phyloP scores from a whole-genome alignment of 306 rosid genomes.

The Biancaea sappan region DNA sequence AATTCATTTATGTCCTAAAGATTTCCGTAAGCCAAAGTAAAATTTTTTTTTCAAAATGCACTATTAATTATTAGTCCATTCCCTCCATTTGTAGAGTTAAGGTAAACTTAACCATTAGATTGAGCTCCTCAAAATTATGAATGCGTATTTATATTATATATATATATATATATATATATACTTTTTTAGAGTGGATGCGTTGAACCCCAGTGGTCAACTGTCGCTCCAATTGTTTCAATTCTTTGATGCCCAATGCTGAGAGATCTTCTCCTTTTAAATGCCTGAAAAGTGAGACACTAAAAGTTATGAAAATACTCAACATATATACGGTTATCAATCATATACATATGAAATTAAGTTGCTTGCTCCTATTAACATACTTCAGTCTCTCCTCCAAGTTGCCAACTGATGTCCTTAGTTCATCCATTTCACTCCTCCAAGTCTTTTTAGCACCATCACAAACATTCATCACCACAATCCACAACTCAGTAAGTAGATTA shows the following conservation, averaged over 20 bases:
- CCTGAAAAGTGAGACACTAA: not conserved
- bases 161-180: not conserved
- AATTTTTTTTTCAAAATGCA: no score
- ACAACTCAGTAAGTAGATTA: no score
- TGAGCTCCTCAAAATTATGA: no score
- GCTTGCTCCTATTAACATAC: conserved; percentile 8
- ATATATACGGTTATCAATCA: no score
- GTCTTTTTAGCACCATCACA: not conserved
- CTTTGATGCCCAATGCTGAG: conserved; percentile 45
- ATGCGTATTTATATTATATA: no score
- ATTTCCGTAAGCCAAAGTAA: no score
- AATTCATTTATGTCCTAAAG: no score
- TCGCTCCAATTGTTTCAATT: conserved; percentile 51
- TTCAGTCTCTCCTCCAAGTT: conserved; percentile 44
- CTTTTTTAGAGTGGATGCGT: conserved; percentile 48
- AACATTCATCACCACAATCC: not conserved
- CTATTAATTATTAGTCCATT: no score
- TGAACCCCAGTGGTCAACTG: conserved; percentile 50
- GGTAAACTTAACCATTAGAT: no score
- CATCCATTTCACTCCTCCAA: conserved; percentile 15
- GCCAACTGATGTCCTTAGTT: conserved; percentile 27
- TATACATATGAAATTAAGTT: no score
- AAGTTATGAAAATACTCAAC: no score
- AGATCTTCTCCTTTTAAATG: conserved; percentile 57
- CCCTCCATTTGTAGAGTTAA: no score